phyloP scores from a whole-genome alignment of 441 rosid genomes.

The Bruguiera hainesii region DNA sequence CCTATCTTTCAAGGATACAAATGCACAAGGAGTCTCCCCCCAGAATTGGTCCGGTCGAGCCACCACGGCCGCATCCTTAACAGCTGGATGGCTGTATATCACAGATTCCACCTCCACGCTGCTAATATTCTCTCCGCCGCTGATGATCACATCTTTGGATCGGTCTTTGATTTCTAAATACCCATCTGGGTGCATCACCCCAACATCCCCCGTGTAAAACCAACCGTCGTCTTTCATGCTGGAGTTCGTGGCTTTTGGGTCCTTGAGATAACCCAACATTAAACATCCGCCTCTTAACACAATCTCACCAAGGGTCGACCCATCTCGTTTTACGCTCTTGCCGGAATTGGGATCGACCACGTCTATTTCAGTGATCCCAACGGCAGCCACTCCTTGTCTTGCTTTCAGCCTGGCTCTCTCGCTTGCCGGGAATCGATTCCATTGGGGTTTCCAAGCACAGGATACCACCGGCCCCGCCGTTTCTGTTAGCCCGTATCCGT shows the following conservation, averaged over 20 bases:
- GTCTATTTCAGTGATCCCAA: constrained; percentile 40
- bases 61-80: constrained; percentile 77
- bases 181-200: constrained; percentile 72
- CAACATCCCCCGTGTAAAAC: constrained; percentile 78
- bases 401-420: constrained; percentile 64
- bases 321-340: constrained; percentile 50
- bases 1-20: constrained; percentile 44
- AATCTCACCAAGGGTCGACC: constrained; percentile 52
- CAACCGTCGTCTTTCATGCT: constrained; percentile 50
- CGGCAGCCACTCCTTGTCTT: constrained; percentile 52
- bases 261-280: constrained; percentile 75
- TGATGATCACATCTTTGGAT: constrained; percentile 77
- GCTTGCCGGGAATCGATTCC: constrained; percentile 57
- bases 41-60: constrained; percentile 71
- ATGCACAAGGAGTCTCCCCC: constrained; percentile 91
- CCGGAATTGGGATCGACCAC: constrained; percentile 52
- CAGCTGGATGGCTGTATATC: constrained; percentile 50
- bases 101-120: constrained; percentile 75
- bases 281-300: constrained; percentile 62
- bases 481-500: constrained; percentile 75
- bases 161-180: constrained; percentile 74
- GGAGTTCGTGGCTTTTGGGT: constrained; percentile 45
- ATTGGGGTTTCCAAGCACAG: constrained; percentile 70
- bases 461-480: constrained; percentile 52
- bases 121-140: constrained; percentile 82